Percentiles rank a stretch among this genome's conserved stretches.
Evolutionary conservation across 2,329 filamentous ascomycete species (phyloP).

Genomic region (Thielaviopsis musarum): DNA sequence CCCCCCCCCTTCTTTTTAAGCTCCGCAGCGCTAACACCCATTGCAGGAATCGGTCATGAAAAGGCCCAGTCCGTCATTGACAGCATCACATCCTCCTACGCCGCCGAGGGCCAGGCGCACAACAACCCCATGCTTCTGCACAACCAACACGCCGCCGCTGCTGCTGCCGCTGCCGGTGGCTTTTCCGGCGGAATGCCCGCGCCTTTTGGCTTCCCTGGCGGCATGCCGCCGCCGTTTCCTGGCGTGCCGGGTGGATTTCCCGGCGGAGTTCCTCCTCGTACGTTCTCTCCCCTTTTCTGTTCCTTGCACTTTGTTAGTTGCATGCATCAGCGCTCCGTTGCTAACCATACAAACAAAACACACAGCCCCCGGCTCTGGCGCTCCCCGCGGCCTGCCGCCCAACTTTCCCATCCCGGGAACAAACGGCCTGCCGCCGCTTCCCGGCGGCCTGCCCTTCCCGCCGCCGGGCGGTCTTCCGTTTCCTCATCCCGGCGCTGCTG

Average conservation of each 20-base stretch:
- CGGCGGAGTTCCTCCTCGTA: slow-evolving; percentile 28
- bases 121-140: slow-evolving; percentile 69
- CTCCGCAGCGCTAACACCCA: neutral
- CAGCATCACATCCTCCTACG: slow-evolving; percentile 90
- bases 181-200: slow-evolving; percentile 24
- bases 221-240: neutral
- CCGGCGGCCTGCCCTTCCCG: slow-evolving; percentile 28
- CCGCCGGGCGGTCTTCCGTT: slow-evolving; percentile 20
- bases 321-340: neutral
- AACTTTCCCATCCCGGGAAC: slow-evolving; percentile 27
- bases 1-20: too few relatives aligned
- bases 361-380: slow-evolving; percentile 34
- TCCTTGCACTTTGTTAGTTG: neutral
- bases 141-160: slow-evolving; percentile 41
- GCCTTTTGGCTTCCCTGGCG: neutral
- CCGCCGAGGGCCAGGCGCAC: slow-evolving; percentile 75
- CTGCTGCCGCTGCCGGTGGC: slow-evolving; percentile 21
- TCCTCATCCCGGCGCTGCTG: slow-evolving; percentile 15
- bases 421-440: slow-evolving; percentile 23
- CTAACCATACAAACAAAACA: neutral
- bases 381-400: slow-evolving; percentile 33
- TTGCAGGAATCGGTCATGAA: slow-evolving; percentile 83
- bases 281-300: slow-evolving; percentile 17
- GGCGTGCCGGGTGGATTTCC: slow-evolving; percentile 23
- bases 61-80: slow-evolving; percentile 98